Evolutionary conservation across 495 filamentous ascomycete genomes (phyloP).

Genomic region (Penicillium salamii): DNA sequence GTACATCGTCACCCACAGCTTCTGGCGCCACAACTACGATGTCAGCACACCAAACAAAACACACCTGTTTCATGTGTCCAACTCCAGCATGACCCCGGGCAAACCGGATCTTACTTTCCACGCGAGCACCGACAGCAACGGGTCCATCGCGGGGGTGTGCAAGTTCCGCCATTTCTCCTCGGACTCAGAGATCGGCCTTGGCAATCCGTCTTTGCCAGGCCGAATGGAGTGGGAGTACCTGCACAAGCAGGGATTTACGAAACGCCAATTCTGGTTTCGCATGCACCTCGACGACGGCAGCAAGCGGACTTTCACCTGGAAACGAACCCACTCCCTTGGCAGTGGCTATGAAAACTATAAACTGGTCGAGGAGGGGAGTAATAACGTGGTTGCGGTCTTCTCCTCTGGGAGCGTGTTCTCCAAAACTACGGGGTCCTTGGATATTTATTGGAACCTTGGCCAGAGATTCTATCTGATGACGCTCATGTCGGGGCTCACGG

Average conservation of each 20-base stretch:
- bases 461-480: slow-evolving; percentile 17
- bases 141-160: slow-evolving; percentile 26
- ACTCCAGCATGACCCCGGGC: slow-evolving; percentile 22
- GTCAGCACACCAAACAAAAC: slow-evolving; percentile 19
- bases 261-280: slow-evolving; percentile 26
- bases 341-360: slow-evolving; percentile 24
- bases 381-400: slow-evolving; percentile 29
- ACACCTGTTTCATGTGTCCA: slow-evolving; percentile 28
- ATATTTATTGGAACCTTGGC: slow-evolving; percentile 19
- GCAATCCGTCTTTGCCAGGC: slow-evolving; percentile 19
- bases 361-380: slow-evolving; percentile 27
- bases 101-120: slow-evolving; percentile 38
- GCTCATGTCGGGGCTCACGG: slow-evolving; percentile 20
- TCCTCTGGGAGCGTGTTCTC: slow-evolving; percentile 15
- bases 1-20: slow-evolving; percentile 26
- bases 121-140: slow-evolving; percentile 20
- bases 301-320: slow-evolving; percentile 29
- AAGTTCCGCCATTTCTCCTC: slow-evolving; percentile 37
- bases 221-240: slow-evolving; percentile 27
- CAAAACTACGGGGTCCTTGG: slow-evolving; percentile 12
- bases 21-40: slow-evolving; percentile 26
- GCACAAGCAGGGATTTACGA: slow-evolving; percentile 16
- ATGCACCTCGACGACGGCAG: slow-evolving; percentile 11
- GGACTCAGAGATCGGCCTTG: slow-evolving; percentile 30
- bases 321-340: slow-evolving; percentile 28